Evolutionary conservation across 2,329 filamentous ascomycete genomes (phyloP).

Genomic region (Onygenales sp.): DNA sequence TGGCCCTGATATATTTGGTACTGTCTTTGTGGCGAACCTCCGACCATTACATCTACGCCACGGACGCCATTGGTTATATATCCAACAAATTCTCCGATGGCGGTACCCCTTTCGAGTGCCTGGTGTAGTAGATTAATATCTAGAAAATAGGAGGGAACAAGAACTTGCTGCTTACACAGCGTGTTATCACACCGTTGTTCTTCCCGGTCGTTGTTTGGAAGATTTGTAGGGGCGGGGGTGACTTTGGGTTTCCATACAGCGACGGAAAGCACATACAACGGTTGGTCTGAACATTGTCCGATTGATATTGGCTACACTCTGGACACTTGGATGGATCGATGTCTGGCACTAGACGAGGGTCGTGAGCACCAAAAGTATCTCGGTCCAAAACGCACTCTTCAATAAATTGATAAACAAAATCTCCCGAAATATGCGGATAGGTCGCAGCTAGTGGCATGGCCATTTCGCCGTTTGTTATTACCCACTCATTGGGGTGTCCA

Average conservation of each 20-base stretch:
- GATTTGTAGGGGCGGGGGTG: conserved; percentile 40
- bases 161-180: conserved; percentile 11
- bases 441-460: conserved; percentile 13
- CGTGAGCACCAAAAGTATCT: conserved; percentile 39
- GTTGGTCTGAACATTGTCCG: conserved; percentile 41
- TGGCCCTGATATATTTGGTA: conserved; percentile 52
- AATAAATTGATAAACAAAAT: conserved; percentile 17
- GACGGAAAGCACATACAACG: conserved; percentile 45
- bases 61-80: conserved; percentile 44
- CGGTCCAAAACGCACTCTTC: conserved; percentile 43
- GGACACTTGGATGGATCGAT: conserved; percentile 32
- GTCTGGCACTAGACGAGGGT: conserved; percentile 37
- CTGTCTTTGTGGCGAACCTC: conserved; percentile 23
- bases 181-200: conserved; percentile 42
- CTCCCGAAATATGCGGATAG: conserved; percentile 13
- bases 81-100: conserved; percentile 48
- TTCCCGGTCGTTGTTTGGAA: conserved; percentile 44
- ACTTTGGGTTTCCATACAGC: conserved; percentile 39
- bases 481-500: conserved; percentile 20
- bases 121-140: conserved; percentile 9
- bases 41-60: conserved; percentile 47
- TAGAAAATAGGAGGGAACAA: neutral
- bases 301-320: conserved; percentile 40
- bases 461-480: conserved; percentile 8
- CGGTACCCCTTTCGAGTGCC: conserved; percentile 43